These are phyloP conservation scores for Fistulinella cinereoalba DNA, from an alignment of 1,284 basidiomycete species.

Conservation along the genomic window DNA sequence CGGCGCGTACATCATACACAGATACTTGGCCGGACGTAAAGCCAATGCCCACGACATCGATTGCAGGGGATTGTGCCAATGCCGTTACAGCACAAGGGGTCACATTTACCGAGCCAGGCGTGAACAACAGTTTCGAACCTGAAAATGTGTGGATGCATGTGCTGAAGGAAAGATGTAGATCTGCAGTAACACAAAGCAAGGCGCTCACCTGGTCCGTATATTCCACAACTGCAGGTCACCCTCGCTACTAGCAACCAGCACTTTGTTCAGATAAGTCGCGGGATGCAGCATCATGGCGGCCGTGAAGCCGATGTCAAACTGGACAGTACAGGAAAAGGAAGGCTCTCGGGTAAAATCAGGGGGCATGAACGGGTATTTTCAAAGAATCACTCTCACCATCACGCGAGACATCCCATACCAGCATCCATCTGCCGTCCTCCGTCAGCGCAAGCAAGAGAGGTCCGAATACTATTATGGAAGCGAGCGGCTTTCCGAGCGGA, in stretches of 20 bases:
- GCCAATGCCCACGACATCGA: conserved; percentile 93
- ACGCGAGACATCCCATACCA: conserved; percentile 74
- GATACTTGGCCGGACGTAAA: conserved; percentile 86
- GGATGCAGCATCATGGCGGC: conserved; percentile 88
- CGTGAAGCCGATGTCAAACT: conserved; percentile 78
- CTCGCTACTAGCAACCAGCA: conserved; percentile 80
- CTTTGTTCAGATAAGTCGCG: conserved; percentile 96
- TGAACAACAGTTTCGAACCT: conserved; percentile 47
- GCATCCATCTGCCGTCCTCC: conserved; percentile 76
- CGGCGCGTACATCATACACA: conserved; percentile 86
- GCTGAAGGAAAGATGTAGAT: conserved; percentile 36
- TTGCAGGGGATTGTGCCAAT: conserved; percentile 89
- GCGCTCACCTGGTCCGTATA: conserved; percentile 72
- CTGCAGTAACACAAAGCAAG: background rate
- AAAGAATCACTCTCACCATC: conserved; percentile 26
- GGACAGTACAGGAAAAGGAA: conserved; percentile 46
- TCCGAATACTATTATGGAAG: conserved; percentile 75
- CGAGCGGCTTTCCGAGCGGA: conserved; percentile 57
- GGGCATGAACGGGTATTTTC: background rate
- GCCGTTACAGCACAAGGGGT: conserved; percentile 66
- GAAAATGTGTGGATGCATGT: conserved; percentile 66
- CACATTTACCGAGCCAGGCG: conserved; percentile 42
- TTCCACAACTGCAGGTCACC: conserved; percentile 96
- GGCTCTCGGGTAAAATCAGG: conserved; percentile 21
- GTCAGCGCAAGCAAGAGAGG: conserved; percentile 76